These are phyloP conservation scores for Talaromyces ruber DNA, from an alignment of 495 filamentous ascomycete species.

Conservation along the genomic window DNA sequence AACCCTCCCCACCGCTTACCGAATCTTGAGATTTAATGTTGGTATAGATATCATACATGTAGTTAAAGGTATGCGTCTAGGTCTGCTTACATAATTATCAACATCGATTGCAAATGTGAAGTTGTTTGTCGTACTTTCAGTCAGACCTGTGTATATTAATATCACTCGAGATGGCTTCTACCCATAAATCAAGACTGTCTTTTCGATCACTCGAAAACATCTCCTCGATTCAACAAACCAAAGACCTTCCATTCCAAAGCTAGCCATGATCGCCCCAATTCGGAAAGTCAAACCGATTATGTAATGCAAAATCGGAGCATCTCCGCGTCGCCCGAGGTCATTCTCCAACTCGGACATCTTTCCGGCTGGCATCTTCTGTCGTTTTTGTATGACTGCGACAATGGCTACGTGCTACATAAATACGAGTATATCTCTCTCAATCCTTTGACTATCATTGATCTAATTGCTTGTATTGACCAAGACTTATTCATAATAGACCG, in stretches of 20 bases:
- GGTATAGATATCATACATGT: not conserved
- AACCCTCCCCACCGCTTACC: not conserved
- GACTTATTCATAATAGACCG: not conserved
- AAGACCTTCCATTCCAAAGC: not conserved
- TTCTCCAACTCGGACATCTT: not conserved
- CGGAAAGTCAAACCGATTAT: not conserved
- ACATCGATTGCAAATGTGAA: not conserved
- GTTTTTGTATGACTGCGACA: not conserved
- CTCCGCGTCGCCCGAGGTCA: conserved; percentile 3
- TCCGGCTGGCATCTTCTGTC: not conserved
- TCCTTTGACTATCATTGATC: not conserved
- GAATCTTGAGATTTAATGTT: not conserved
- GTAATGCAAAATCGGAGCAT: conserved; percentile 2
- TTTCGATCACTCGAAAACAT: too few species aligned
- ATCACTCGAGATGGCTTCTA: too few species aligned
- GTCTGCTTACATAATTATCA: not conserved
- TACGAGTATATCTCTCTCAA: not conserved
- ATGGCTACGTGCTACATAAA: not conserved
- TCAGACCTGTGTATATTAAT: too few species aligned
- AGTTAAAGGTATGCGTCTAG: not conserved
- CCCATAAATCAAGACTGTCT: too few species aligned
- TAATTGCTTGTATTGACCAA: not conserved
- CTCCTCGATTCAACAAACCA: not conserved
- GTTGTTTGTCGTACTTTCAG: too few species aligned
- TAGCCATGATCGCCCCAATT: not conserved